Conservation (phyloP, 352 stramenopile genomes). For the Phytophthora ohioensis region DNA sequence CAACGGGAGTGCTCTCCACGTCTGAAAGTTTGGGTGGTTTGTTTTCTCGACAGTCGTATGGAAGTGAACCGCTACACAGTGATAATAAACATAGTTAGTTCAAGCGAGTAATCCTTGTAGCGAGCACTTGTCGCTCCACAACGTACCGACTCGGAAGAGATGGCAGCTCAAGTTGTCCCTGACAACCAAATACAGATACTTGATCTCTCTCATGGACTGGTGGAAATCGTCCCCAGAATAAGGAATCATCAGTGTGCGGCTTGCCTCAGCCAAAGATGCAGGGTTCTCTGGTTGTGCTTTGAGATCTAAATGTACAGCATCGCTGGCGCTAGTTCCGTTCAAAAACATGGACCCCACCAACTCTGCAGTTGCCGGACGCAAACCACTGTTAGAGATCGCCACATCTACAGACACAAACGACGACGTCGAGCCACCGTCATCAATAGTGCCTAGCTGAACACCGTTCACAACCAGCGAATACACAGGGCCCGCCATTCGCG, state of each 20-base stretch:
- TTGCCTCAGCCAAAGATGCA: neutral
- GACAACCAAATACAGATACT: constrained; percentile 57
- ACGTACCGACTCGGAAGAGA: constrained; percentile 69
- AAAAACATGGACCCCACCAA: constrained; percentile 46
- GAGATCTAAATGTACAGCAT: constrained; percentile 32
- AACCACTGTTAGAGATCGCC: constrained; percentile 47
- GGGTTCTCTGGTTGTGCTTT: constrained; percentile 7
- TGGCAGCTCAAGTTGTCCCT: constrained; percentile 61
- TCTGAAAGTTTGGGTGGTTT: constrained; percentile 33
- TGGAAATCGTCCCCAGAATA: constrained; percentile 22
- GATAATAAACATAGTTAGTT: constrained; percentile 11
- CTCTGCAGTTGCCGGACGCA: constrained; percentile 43
- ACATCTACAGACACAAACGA: constrained; percentile 43
- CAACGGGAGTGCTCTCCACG: constrained; percentile 53
- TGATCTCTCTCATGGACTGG: constrained; percentile 25
- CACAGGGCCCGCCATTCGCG: constrained; percentile 58
- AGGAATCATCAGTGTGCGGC: constrained; percentile 33
- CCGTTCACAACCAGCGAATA: constrained; percentile 61
- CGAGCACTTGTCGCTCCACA: neutral
- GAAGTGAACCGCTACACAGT: constrained; percentile 33
- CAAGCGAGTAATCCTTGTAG: neutral
- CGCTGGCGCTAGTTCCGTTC: constrained; percentile 48
- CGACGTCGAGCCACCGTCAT: constrained; percentile 1
- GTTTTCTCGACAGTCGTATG: constrained; percentile 15
- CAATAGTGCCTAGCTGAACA: constrained; percentile 19